A percentile compares a stretch with the other conserved stretches of the same genome.
These are phyloP conservation scores for Stemphylium lycopersici DNA, from an alignment of 2,329 filamentous ascomycete species.

Conservation along the genomic window DNA sequence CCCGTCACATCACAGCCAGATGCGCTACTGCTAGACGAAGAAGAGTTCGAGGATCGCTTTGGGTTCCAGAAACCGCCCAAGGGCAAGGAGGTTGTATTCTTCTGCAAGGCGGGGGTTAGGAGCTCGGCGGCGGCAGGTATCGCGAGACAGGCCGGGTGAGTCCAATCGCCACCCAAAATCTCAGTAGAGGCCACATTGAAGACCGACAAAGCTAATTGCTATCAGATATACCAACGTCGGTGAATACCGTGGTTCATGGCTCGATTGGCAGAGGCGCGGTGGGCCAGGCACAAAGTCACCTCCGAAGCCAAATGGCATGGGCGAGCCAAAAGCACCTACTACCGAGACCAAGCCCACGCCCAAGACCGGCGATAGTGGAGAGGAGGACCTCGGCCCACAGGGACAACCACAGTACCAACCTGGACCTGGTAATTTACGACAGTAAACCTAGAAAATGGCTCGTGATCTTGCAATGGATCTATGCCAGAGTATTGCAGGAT, in stretches of 20 bases:
- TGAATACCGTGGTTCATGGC: constrained; percentile 77
- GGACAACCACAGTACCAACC: constrained; percentile 9
- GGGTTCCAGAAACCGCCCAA: constrained; percentile 62
- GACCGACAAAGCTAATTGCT: background rate
- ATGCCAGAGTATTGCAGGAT: background rate
- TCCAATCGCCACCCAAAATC: background rate
- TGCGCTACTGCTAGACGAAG: constrained; percentile 73
- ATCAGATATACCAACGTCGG: constrained; percentile 66
- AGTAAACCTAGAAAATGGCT: background rate
- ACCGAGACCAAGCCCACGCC: constrained; percentile 21
- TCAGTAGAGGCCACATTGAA: background rate
- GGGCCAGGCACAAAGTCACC: constrained; percentile 57
- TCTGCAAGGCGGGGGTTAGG: constrained; percentile 90
- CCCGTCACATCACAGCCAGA: constrained; percentile 80
- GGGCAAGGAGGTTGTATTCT: constrained; percentile 66
- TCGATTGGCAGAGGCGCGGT: constrained; percentile 80
- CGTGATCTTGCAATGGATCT: background rate
- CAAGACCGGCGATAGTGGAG: constrained; percentile 20
- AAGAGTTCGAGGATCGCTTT: constrained; percentile 83
- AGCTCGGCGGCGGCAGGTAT: constrained; percentile 77
- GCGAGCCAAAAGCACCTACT: constrained; percentile 23
- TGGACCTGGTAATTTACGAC: background rate
- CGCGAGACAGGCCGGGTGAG: constrained; percentile 78
- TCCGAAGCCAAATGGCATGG: constrained; percentile 21
- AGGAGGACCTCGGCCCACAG: constrained; percentile 20